Base-by-base conservation (phyloP, 805 yeast species). In the Peterozyma xylosa region DNA sequence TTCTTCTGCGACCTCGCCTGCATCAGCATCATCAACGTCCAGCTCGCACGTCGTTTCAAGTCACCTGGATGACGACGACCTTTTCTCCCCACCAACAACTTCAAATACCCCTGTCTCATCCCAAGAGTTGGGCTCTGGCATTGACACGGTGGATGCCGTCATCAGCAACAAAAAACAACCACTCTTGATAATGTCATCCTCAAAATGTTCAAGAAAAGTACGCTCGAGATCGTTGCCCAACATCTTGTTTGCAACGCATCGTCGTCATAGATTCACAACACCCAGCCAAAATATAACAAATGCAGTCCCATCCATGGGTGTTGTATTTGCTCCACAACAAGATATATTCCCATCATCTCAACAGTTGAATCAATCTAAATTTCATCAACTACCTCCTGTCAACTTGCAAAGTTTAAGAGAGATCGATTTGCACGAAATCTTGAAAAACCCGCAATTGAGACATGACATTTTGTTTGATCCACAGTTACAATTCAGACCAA, bases 381-480 rank as follows among this genome's bases (percentile, higher is more conserved):
- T 41, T 11, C 47, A 43, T 5, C 74, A 79, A 5, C 60, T 82
- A 40, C 96, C 96, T 3, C 96, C 96, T 1, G 86, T 86, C 39
- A 86, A 85, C 62, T 65, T 86, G 40, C 89, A 82, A 56, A 79
- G 88, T 30, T 71, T 90, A 51, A 80, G 82, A 53, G 96, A 88
- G 59, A 85, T 90, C 46, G 97, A 90, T 56, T 64, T 90, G 38
- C 85, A 85, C 49, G 96, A 88, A 57, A 90, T 91, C 42, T 71
- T 90, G 52, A 86, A 86, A 57, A 90, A 90, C 63, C 96, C 96
- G 3, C 96, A 88, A 60, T 68, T 90, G 45, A 76, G 98, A 50
- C 98, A 90, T 62, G 98, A 91, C 60, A 86, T 91, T 43, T 71
- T 88, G 11, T 90, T 90, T 58, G 96, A 90, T 65, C 95, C 96